phyloP scores from a whole-genome alignment of 2,329 filamentous ascomycete genomes.

The Epichloe elymi region DNA sequence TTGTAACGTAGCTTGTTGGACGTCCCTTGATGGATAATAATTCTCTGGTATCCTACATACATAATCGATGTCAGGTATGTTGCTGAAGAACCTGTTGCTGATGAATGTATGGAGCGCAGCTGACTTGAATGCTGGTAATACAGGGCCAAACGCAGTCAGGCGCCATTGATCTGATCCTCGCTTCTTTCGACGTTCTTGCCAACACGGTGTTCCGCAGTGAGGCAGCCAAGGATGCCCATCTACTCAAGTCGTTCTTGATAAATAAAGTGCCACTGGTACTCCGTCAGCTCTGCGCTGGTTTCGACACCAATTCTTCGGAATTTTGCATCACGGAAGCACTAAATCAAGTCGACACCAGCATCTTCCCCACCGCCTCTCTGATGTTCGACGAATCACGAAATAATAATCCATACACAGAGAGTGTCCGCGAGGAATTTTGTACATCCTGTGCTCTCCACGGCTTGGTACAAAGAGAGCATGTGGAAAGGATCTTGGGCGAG shows the following conservation, averaged over 20 bases:
- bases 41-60: conserved; percentile 64
- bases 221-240: conserved; percentile 45
- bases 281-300: conserved; percentile 34
- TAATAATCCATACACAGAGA: conserved; percentile 44
- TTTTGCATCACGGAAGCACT: conserved; percentile 61
- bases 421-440: conserved; percentile 60
- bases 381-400: conserved; percentile 48
- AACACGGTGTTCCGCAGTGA: conserved; percentile 65
- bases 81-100: background rate
- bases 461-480: conserved; percentile 64
- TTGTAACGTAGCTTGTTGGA: conserved; percentile 50
- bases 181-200: conserved; percentile 79
- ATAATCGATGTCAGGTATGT: conserved; percentile 67
- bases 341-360: conserved; percentile 66
- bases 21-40: conserved; percentile 74
- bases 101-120: background rate
- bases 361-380: conserved; percentile 49
- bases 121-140: conserved; percentile 1
- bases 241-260: conserved; percentile 77
- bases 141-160: conserved; percentile 66
- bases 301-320: conserved; percentile 59
- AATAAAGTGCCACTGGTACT: conserved; percentile 47
- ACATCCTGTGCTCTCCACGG: conserved; percentile 83
- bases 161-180: conserved; percentile 70
- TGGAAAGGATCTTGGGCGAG: conserved; percentile 71